Evolutionary conservation across 768 basidiomycete genomes (phyloP).

Genomic region (Tulasnella sp.): DNA sequence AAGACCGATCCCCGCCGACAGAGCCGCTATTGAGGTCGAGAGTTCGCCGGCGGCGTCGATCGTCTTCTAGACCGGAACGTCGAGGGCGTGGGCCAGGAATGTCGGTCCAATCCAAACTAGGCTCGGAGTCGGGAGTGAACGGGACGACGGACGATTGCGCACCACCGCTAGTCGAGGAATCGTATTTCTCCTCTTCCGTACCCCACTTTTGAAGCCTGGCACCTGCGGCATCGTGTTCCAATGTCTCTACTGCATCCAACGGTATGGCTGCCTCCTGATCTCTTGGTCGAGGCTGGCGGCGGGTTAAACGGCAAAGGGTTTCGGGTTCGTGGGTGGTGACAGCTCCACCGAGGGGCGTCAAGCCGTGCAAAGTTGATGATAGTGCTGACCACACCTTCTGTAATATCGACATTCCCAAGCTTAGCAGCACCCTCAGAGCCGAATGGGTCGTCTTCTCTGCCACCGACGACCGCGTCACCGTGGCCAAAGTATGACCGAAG

Average conservation of each 20-base stretch:
- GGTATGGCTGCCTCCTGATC: background rate
- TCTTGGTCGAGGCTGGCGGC: background rate
- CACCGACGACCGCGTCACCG: background rate
- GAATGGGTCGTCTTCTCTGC: background rate
- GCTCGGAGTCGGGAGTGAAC: background rate
- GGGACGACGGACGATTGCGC: background rate
- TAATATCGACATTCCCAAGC: background rate
- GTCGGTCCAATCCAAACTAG: background rate
- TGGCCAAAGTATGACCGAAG: constrained; percentile 12
- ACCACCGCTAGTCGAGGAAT: background rate
- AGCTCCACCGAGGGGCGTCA: background rate
- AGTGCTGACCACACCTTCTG: background rate
- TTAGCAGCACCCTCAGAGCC: background rate
- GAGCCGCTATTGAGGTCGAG: background rate
- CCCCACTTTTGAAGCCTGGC: background rate
- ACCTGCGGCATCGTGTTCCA: background rate
- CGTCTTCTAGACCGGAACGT: background rate
- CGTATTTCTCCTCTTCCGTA: background rate
- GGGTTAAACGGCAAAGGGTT: background rate
- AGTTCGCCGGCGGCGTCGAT: background rate
- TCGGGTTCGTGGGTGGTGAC: background rate
- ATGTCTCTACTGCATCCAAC: background rate
- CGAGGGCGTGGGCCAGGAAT: background rate
- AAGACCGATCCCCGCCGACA: background rate
- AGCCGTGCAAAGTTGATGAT: background rate